Base-by-base conservation (phyloP, 495 filamentous ascomycete genomes). In the Cercophora samala region DNA sequence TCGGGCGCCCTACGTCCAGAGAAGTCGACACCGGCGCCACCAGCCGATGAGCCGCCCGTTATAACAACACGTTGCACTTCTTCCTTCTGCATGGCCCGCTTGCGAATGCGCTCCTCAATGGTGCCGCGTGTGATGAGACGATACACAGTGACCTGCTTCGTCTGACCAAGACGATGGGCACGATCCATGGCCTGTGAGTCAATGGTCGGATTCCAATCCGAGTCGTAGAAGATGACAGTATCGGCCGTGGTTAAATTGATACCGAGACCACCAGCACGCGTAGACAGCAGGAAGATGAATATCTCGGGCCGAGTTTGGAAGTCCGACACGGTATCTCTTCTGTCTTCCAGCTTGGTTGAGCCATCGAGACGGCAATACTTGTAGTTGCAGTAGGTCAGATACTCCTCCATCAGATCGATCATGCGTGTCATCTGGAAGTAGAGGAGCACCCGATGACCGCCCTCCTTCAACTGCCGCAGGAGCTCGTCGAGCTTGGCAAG, bases 351-450 rank as follows among this genome's bases (percentile, higher is more conserved):
- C 76, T 97, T 99, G n/a, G 95, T 98, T 32, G 93, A 97, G 74
- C 95, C 95, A 71, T 99, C 95, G 32, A 99, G 86, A 21, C 95
- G 90, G 66, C 94, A 93, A 81, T 98, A 99, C 76, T 96, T 97
- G 87, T 96, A 97, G 79, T 97, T 97, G 70, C 95, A 90, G 80
- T 97, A 98, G 3, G 95, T 98, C 53, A 99, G 84, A 73, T 98
- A 99, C 78, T 99, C 95, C 73, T 99, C 95, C 90, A 97, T 97
- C 46, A 99, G 81, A 74, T 99, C 95, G 74, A 99, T 98, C 95
- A 99, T 99, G 71, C 91, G 89, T n/a, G 95, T 99, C 95, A 99
- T 99, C 80, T 99, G 95, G 89, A 99, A 99, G 83, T 99, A 99
- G n/a, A 99, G 83, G 8, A 99, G 86, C 19, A 99, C 95, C 72